These are phyloP conservation scores for Lithohypha guttulata DNA, from an alignment of 2,329 filamentous ascomycete species.

Conservation along the genomic window DNA sequence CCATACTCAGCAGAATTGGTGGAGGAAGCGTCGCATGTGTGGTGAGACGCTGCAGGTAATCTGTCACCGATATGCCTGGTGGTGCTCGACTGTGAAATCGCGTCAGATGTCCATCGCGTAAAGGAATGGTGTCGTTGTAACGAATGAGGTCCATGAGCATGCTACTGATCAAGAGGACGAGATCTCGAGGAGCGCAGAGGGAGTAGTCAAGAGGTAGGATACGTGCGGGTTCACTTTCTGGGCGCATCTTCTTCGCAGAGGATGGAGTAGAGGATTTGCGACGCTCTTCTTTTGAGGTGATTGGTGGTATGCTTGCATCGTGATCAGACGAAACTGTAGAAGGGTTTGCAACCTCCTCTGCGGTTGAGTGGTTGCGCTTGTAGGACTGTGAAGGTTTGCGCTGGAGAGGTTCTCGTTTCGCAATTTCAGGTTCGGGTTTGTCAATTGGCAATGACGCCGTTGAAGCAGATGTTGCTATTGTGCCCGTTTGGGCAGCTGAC, in stretches of 20 bases:
- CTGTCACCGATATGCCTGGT: constrained; percentile 84
- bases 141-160: constrained; percentile 94
- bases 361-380: constrained; percentile 1
- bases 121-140: constrained; percentile 78
- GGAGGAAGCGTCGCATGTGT: constrained; percentile 89
- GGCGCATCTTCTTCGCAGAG: constrained; percentile 38
- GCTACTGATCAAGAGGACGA: constrained; percentile 81
- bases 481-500: background rate
- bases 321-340: no score
- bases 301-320: no score
- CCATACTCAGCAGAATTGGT: constrained; percentile 93
- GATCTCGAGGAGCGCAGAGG: constrained; percentile 67
- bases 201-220: constrained; percentile 62
- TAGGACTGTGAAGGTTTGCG: background rate
- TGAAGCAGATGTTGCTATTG: constrained; percentile 24
- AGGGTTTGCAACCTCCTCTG: no score
- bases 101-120: constrained; percentile 76
- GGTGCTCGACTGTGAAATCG: constrained; percentile 86
- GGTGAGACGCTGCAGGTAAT: constrained; percentile 86
- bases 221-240: constrained; percentile 39
- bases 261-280: no score
- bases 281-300: no score
- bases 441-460: background rate
- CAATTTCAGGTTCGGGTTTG: background rate
- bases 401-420: background rate